Evolutionary conservation across 108 stramenopile genomes (phyloP), one percentile per base, ranked within the genome.

Genomic region (Schizochytrium sp.): DNA sequence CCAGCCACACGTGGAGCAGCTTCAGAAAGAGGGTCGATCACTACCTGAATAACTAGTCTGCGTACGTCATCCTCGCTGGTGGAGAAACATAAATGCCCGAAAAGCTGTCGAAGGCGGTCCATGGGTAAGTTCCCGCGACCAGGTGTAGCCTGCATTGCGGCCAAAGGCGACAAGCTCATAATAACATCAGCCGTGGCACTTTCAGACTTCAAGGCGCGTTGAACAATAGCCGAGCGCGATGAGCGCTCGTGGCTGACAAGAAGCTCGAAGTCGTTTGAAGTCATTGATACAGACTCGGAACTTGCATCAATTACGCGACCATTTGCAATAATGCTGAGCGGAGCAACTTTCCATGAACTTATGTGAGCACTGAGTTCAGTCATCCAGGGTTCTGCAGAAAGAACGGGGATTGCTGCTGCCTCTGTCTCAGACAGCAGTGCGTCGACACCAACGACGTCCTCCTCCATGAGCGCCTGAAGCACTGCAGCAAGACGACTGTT

Each of bases 21-120:
- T 76, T 97, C 96, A 12, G 96, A 93, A 3, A 95, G 72, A 8
- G 99, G 99, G 89, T 97, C 96, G 17, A 98, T 91, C 13, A 98
- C 89, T 13, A 96, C 96, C 4, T 92, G 91, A 7, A 97, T 93
- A 57, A 61, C 55, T 15, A 93, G 58, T 17, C 89, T 90, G 46
- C 88, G n/a, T 41, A 13, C 10, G 40, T 69, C 64, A 0, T 69
- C 42, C 12, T 69, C 64, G 19, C 12, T 44, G 12, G 10, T 44
- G 64, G 64, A 69, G 64, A 44, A 69, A 44, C 64, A 69, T 8
- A 69, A 38, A 0, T 7, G 5, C 64, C 42, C 42, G 28, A 69
- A 69, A 44, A 44, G 64, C 28, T 69, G 40, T 38, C 64, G 61
- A 57, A 38, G 15, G 45, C 50, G 41, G 2, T 3, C 5, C 72